These are phyloP conservation scores for Chaetomidium leptoderma DNA, from an alignment of 495 filamentous ascomycete genomes.

Conservation along the genomic window DNA sequence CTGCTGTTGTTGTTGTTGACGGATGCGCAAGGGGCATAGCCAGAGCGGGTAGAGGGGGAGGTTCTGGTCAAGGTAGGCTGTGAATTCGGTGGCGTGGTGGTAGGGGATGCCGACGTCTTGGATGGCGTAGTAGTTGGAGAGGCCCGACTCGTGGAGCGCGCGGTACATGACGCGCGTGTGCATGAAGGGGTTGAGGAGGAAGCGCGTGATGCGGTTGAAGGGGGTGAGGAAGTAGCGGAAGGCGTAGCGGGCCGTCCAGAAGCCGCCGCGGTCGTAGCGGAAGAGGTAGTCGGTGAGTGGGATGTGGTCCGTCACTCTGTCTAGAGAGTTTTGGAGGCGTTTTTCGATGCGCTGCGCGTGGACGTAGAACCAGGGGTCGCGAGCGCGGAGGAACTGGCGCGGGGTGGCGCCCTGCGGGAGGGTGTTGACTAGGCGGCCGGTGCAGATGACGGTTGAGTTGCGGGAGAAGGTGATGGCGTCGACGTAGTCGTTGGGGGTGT, in stretches of 20 bases:
- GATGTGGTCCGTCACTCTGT: slow-evolving; percentile 37
- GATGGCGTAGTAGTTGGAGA: slow-evolving; percentile 45
- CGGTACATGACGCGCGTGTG: slow-evolving; percentile 57
- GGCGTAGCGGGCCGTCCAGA: slow-evolving; percentile 53
- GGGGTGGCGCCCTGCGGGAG: slow-evolving; percentile 25
- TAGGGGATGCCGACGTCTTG: slow-evolving; percentile 54
- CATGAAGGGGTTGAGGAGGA: slow-evolving; percentile 49
- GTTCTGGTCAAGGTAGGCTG: slow-evolving; percentile 37
- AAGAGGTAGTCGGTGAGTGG: slow-evolving; percentile 54
- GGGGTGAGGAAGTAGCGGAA: slow-evolving; percentile 51
- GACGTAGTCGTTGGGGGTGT: slow-evolving; percentile 38
- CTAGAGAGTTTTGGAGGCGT: neutral
- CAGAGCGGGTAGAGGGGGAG: slow-evolving; percentile 52
- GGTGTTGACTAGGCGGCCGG: slow-evolving; percentile 48
- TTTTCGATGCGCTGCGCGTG: slow-evolving; percentile 33
- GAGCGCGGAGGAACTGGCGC: slow-evolving; percentile 43
- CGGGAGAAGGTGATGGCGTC: slow-evolving; percentile 50
- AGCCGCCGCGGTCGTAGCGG: slow-evolving; percentile 57
- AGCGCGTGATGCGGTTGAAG: slow-evolving; percentile 51
- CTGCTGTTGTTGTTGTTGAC: slow-evolving; percentile 28
- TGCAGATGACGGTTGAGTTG: slow-evolving; percentile 50
- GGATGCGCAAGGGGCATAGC: slow-evolving; percentile 50
- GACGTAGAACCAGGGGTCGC: slow-evolving; percentile 54
- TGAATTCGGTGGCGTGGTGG: slow-evolving; percentile 38
- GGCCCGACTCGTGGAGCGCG: slow-evolving; percentile 48